Percentiles rank a stretch among this genome's conserved stretches.
phyloP scores from a whole-genome alignment of 768 basidiomycete genomes.

The Leccinum incarnatum region DNA sequence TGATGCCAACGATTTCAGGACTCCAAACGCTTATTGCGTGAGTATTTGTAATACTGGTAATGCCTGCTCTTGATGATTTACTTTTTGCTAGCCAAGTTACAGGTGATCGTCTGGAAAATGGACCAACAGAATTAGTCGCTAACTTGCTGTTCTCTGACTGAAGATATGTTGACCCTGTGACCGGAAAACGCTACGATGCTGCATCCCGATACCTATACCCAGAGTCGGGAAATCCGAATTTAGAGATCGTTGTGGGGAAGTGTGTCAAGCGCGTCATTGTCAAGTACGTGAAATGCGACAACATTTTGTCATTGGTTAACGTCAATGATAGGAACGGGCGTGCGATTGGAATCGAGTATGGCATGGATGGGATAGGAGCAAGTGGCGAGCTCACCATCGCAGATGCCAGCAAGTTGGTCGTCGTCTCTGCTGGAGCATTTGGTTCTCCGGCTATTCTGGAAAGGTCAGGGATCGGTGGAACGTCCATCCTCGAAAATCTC shows the following conservation, averaged over 20 bases:
- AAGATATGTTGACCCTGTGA: constrained; percentile 53
- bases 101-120: no score
- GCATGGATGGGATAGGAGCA: constrained; percentile 2
- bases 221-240: constrained; percentile 24
- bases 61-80: constrained; percentile 18
- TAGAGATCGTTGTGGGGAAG: constrained; percentile 30
- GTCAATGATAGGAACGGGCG: constrained; percentile 26
- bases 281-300: neutral
- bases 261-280: neutral
- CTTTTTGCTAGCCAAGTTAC: no score
- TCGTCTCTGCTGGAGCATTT: constrained; percentile 51
- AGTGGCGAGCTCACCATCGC: constrained; percentile 15
- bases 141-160: no score
- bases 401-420: constrained; percentile 37
- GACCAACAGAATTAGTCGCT: no score
- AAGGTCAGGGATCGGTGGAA: constrained; percentile 34
- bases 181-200: constrained; percentile 29
- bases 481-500: constrained; percentile 36
- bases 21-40: no score
- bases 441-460: constrained; percentile 57
- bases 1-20: no score
- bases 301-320: neutral
- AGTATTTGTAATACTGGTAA: no score
- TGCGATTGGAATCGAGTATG: constrained; percentile 37
- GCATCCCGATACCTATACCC: constrained; percentile 34